Evolutionary conservation across 2,329 filamentous ascomycete genomes (phyloP), one percentile per base, ranked within the genome.

Genomic region (Zasmidium cellare): DNA sequence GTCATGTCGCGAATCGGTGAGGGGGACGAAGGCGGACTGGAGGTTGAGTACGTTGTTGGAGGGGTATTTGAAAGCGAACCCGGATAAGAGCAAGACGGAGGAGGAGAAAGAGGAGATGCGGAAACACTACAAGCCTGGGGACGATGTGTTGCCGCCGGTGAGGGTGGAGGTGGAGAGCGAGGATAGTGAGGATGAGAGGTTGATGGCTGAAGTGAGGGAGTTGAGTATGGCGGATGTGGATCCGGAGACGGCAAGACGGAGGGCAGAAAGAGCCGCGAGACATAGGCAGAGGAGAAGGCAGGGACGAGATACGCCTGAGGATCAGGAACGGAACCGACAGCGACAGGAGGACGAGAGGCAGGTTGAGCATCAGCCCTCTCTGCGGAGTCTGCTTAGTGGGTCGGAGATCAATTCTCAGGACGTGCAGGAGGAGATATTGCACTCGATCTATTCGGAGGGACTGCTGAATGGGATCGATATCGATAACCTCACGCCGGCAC

Each of bases 41-140:
- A 92, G 89, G 22, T 89, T 97, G 52, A 92, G 88, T 9, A 96
- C 92, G 1, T 79, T 97, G 47, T 79, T 99, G 59, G 93, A 97
- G 56, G 93, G 96, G 84, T 92, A 90, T 66, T 77, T 97, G 35
- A 81, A 86, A 23, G 86, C 89, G 46, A 91, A 96, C 69, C 93
- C 94, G 1, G 84, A 85, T 18, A 88, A 89, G 66, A 87, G 80
- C 23, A 90, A 87, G 70, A 81, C 85, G 0, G 80, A 82, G 0
- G 80, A 83, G 7, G 94, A 99, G 71, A 92, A 88, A 74, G 82
- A 85, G 47, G 90, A 92, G 63, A 86, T 94, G 77, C 83, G 84
- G 31, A 79, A 80, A 63, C 87, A 87, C 67, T 97, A 96, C 75
- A 91, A 83, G 65, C 88, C 86, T 0, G 92, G 92, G 2, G 92